Evolutionary conservation across 2,329 filamentous ascomycete species (phyloP).

Genomic region (Sporothrix brunneoviolacea): DNA sequence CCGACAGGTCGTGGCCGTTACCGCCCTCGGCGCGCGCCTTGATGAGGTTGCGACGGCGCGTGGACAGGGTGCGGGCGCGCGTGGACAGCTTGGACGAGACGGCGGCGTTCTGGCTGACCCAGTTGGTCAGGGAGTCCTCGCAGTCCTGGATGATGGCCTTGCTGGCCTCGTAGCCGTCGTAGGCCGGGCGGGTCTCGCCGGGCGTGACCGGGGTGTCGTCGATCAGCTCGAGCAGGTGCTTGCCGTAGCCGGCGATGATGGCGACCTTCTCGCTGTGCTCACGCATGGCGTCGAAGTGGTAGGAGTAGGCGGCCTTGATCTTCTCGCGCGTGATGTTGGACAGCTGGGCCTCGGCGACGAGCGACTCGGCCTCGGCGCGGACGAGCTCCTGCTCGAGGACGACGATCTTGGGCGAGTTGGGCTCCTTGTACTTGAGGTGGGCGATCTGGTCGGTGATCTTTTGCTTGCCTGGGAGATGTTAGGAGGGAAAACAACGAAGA

Average conservation of each 20-base stretch:
- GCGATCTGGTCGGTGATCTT: conserved; percentile 99
- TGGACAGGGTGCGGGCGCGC: conserved; percentile 79
- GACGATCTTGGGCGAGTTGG: conserved; percentile 94
- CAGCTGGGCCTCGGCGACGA: conserved; percentile 94
- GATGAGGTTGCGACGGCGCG: conserved; percentile 70
- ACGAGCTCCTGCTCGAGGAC: conserved; percentile 98
- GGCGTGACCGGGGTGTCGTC: conserved; percentile 96
- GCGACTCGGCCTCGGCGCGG: conserved; percentile 95
- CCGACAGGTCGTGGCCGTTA: conserved; percentile 74
- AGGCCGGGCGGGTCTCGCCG: conserved; percentile 89
- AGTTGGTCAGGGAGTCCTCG: conserved; percentile 94
- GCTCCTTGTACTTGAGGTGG: conserved; percentile 99
- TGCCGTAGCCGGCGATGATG: conserved; percentile 95
- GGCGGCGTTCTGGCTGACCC: conserved; percentile 84
- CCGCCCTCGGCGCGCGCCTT: conserved; percentile 62
- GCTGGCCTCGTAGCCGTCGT: conserved; percentile 96
- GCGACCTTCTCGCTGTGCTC: conserved; percentile 98
- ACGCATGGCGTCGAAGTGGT: conserved; percentile 94
- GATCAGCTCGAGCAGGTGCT: conserved; percentile 93
- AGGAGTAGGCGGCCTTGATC: conserved; percentile 95
- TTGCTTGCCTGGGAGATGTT: conserved; percentile 67
- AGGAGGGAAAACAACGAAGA: background rate
- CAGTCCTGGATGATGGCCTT: conserved; percentile 99
- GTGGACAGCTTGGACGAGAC: conserved; percentile 83
- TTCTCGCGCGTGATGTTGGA: conserved; percentile 99